Evolutionary conservation across 176 grass and related monocot species (phyloP).

Genomic region (Pontederia paniculata): DNA sequence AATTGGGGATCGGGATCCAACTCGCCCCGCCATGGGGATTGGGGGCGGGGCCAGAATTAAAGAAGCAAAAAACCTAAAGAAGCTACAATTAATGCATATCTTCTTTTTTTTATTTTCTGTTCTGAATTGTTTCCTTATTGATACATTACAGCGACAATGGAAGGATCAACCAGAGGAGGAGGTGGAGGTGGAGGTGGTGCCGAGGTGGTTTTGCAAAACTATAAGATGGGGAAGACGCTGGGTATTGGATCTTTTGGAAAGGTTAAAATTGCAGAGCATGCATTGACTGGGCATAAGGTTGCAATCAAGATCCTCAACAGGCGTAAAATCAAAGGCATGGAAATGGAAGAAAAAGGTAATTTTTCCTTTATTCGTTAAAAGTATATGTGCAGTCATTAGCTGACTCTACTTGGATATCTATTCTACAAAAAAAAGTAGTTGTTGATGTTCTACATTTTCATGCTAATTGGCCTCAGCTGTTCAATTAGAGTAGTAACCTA

Average conservation of each 20-base stretch:
- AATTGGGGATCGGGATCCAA: too few relatives aligned
- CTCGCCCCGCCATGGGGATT: too few relatives aligned
- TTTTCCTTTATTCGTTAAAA: neutral
- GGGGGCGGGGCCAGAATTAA: too few relatives aligned
- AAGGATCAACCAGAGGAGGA: slow-evolving; percentile 25
- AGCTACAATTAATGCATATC: too few relatives aligned
- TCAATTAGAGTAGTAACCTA: slow-evolving; percentile 10
- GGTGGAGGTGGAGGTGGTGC: too few relatives aligned
- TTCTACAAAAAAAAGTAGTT: too few relatives aligned
- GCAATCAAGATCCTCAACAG: slow-evolving; percentile 52
- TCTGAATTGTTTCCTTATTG: too few relatives aligned
- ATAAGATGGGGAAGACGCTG: slow-evolving; percentile 42
- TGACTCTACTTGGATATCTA: neutral
- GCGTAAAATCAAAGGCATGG: slow-evolving; percentile 48
- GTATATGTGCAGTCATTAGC: too few relatives aligned
- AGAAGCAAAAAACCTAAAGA: too few relatives aligned
- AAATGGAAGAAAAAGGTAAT: slow-evolving; percentile 58
- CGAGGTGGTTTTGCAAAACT: slow-evolving; percentile 22
- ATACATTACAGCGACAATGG: slow-evolving; percentile 21
- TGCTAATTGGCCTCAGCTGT: slow-evolving; percentile 6
- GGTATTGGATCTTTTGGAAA: slow-evolving; percentile 52
- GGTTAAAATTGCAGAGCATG: slow-evolving; percentile 53
- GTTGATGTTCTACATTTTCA: neutral
- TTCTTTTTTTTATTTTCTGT: too few relatives aligned
- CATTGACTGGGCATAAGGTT: slow-evolving; percentile 41